These are phyloP conservation scores for Colletotrichum acutatum DNA, from an alignment of 2,329 filamentous ascomycete genomes.

Conservation along the genomic window DNA sequence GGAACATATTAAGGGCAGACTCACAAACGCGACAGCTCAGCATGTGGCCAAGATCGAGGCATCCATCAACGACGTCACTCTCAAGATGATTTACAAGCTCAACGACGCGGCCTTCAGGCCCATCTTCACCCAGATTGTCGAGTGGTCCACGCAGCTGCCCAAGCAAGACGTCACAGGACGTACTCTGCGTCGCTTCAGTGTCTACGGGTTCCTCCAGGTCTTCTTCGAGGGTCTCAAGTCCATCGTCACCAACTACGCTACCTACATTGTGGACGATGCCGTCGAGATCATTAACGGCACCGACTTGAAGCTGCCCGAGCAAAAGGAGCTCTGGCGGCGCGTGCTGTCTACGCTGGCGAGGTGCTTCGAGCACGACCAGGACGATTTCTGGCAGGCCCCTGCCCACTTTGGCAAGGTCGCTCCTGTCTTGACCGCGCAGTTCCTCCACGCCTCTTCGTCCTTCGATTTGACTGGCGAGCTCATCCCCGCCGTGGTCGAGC, in stretches of 20 bases:
- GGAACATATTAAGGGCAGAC: slow-evolving; percentile 59
- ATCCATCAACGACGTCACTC: slow-evolving; percentile 73
- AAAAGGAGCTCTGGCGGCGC: slow-evolving; percentile 72
- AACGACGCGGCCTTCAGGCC: slow-evolving; percentile 95
- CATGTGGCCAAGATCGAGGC: slow-evolving; percentile 68
- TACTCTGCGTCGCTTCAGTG: slow-evolving; percentile 74
- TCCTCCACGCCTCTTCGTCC: slow-evolving; percentile 58
- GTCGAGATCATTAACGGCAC: slow-evolving; percentile 68
- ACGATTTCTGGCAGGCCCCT: slow-evolving; percentile 95
- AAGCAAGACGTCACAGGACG: slow-evolving; percentile 70
- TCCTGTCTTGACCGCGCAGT: slow-evolving; percentile 75
- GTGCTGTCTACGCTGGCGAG: slow-evolving; percentile 78
- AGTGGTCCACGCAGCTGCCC: slow-evolving; percentile 76
- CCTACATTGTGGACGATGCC: slow-evolving; percentile 82
- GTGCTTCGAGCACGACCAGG: slow-evolving; percentile 89
- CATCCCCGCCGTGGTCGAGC: slow-evolving; percentile 80
- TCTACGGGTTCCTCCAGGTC: slow-evolving; percentile 82
- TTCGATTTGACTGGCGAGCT: slow-evolving; percentile 63
- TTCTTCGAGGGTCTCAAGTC: slow-evolving; percentile 92
- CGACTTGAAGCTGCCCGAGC: slow-evolving; percentile 60
- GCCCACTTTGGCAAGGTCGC: slow-evolving; percentile 83
- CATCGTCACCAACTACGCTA: slow-evolving; percentile 92
- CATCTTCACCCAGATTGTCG: slow-evolving; percentile 86
- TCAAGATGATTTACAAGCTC: slow-evolving; percentile 96
- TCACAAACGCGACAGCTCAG: slow-evolving; percentile 52